Percentiles rank a stretch among this genome's conserved stretches.
Evolutionary conservation across 768 basidiomycete species (phyloP).

Genomic region (Lactarius evosmus): DNA sequence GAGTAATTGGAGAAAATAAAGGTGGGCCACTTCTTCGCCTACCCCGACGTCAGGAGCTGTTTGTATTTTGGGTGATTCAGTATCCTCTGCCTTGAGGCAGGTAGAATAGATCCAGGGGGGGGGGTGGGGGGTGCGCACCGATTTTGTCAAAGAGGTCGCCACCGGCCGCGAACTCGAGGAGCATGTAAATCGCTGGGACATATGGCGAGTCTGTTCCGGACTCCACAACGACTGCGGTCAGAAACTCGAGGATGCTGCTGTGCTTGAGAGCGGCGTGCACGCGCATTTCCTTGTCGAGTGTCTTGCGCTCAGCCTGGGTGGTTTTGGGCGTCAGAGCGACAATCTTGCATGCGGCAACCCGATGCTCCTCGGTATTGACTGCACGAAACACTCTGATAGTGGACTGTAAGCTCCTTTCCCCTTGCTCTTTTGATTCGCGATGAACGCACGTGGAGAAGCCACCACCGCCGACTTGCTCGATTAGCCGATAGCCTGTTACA

Average conservation of each 20-base stretch:
- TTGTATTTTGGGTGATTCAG: background rate
- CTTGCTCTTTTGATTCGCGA: background rate
- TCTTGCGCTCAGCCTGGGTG: constrained; percentile 68
- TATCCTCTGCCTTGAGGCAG: background rate
- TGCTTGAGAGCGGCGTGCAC: constrained; percentile 83
- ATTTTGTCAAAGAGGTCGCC: constrained; percentile 99
- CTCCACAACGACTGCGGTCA: constrained; percentile 76
- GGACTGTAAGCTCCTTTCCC: background rate
- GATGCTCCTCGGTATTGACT: constrained; percentile 59
- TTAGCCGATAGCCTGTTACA: constrained; percentile 59
- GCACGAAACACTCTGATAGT: constrained; percentile 74
- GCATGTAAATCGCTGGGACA: constrained; percentile 84
- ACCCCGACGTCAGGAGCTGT: constrained; percentile 93
- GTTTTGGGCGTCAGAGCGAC: constrained; percentile 61
- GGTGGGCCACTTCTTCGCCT: constrained; percentile 80
- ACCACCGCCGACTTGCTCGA: constrained; percentile 80
- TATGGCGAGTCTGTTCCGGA: constrained; percentile 49
- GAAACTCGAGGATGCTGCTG: constrained; percentile 74
- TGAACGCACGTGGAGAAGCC: constrained; percentile 71
- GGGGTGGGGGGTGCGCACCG: no score
- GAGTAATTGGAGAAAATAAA: constrained; percentile 84
- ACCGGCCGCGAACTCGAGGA: constrained; percentile 88
- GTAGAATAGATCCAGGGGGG: constrained; percentile 6
- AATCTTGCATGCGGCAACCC: constrained; percentile 86
- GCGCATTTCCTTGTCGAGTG: constrained; percentile 87